Base-by-base conservation (phyloP, 2,329 filamentous ascomycete species). In the Aspergillus glaucus region DNA sequence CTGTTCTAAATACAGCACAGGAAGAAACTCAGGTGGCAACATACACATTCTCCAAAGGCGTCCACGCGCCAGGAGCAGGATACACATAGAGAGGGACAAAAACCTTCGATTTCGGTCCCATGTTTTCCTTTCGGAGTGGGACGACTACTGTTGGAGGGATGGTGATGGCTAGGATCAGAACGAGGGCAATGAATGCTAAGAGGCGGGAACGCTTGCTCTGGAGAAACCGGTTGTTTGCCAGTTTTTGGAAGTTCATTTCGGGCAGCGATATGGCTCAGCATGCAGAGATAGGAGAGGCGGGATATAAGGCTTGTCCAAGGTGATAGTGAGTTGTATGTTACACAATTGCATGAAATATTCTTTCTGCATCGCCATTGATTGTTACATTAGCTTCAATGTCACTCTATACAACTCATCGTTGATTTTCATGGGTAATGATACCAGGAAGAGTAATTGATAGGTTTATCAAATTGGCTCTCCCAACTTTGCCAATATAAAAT, bases 51-150 rank as follows among this genome's bases (percentile, higher is more conserved):
- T 70, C 68, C 50, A 76, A 60, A 12, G 72, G 70, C 52, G 70
- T 60, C 73, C 74, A 77, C 19, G 72, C 71, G 40, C 68, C 72
- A n/a, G 67, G 62, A 36, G 64, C 64, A 48, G 74, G 74, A 60
- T 76, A 76, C 39, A 77, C 64, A 59, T 77, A 77, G 46, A 77
- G 71, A 51, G 73, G 74, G 41, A 78, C 66, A 50, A 77, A 64
- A 12, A 76, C 67, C 43, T 67, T 70, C 30, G 69, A 63, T 56
- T 65, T 67, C 4, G 68, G 64, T 32, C 61, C 60, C 60, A 64
- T 65, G 48, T 49, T 60, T 52, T 67, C 64, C 50, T 62, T 65
- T 48, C 57, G 60, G 21, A 64, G 58, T 28, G 64, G 64, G 21
- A 67, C 59, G 37, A 67, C 62, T 36, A 69, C 58, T 26, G 65